Evolutionary conservation across 2,329 filamentous ascomycete genomes (phyloP).

Genomic region (Arthrobotrys entomopaga): DNA sequence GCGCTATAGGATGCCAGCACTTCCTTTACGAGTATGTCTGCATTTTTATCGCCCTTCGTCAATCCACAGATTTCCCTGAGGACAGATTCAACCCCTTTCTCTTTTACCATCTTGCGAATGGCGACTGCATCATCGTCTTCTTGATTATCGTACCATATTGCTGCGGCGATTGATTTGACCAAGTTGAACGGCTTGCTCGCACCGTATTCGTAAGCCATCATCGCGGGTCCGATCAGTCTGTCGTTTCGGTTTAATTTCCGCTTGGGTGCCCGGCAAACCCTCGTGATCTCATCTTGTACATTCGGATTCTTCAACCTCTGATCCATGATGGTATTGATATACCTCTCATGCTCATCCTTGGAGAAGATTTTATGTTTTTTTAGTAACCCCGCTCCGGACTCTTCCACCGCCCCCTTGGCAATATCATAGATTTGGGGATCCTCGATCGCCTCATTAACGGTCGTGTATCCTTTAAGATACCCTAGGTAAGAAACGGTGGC

Average conservation of each 20-base stretch:
- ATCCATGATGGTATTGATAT: constrained; percentile 89
- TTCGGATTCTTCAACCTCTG: constrained; percentile 63
- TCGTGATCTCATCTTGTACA: constrained; percentile 79
- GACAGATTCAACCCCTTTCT: constrained; percentile 76
- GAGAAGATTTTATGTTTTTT: constrained; percentile 78
- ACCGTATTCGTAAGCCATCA: constrained; percentile 82
- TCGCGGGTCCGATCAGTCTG: constrained; percentile 92
- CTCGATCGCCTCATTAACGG: constrained; percentile 86
- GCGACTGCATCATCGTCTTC: constrained; percentile 89
- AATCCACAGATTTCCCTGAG: constrained; percentile 85
- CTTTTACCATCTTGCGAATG: constrained; percentile 84
- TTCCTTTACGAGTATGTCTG: constrained; percentile 81
- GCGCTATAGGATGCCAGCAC: constrained; percentile 18
- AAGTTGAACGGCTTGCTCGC: constrained; percentile 70
- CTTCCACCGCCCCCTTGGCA: constrained; percentile 80
- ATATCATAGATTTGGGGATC: constrained; percentile 82
- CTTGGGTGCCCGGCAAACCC: constrained; percentile 91
- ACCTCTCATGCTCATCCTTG: constrained; percentile 79
- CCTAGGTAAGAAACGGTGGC: constrained; percentile 96
- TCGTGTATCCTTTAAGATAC: constrained; percentile 83
- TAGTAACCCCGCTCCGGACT: constrained; percentile 87
- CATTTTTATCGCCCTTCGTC: constrained; percentile 76
- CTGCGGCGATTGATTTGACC: constrained; percentile 86
- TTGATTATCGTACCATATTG: constrained; percentile 93
- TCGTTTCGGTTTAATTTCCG: constrained; percentile 95